Conservation (phyloP, 1,284 basidiomycete species). For the Omphalotus olearius region DNA sequence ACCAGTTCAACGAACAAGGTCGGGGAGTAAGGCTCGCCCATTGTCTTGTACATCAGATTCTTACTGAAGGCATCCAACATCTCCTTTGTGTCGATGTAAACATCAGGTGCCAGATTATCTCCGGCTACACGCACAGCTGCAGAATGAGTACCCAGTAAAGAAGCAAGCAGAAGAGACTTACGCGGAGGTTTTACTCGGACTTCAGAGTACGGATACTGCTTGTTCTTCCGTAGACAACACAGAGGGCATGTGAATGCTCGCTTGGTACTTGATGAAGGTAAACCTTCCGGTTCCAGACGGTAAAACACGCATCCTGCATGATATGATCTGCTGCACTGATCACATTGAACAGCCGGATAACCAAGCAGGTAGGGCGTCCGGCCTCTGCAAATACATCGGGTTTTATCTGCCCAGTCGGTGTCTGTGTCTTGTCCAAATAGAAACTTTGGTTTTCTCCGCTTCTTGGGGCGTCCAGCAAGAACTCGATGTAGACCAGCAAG, state of each 20-base stretch:
- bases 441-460: constrained; percentile 65
- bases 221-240: constrained; percentile 69
- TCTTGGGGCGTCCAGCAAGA: constrained; percentile 65
- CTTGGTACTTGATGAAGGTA: constrained; percentile 24
- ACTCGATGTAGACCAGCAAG: constrained; percentile 76
- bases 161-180: constrained; percentile 31
- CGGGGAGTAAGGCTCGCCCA: constrained; percentile 56
- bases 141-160: constrained; percentile 13
- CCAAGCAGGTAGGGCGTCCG: constrained; percentile 53
- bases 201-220: constrained; percentile 65
- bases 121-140: constrained; percentile 33
- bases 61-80: constrained; percentile 74
- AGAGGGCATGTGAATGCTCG: constrained; percentile 61
- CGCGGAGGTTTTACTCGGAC: constrained; percentile 65
- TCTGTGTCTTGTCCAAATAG: constrained; percentile 75
- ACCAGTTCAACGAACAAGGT: constrained; percentile 75
- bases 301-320: constrained; percentile 77
- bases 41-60: constrained; percentile 62
- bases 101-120: constrained; percentile 36
- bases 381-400: constrained; percentile 77
- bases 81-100: constrained; percentile 63
- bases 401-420: constrained; percentile 66
- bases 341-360: constrained; percentile 64
- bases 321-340: constrained; percentile 58
- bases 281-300: constrained; percentile 24